Evolutionary conservation across 2,329 filamentous ascomycete genomes (phyloP).

Genomic region (Hymenoscyphus infarciens): DNA sequence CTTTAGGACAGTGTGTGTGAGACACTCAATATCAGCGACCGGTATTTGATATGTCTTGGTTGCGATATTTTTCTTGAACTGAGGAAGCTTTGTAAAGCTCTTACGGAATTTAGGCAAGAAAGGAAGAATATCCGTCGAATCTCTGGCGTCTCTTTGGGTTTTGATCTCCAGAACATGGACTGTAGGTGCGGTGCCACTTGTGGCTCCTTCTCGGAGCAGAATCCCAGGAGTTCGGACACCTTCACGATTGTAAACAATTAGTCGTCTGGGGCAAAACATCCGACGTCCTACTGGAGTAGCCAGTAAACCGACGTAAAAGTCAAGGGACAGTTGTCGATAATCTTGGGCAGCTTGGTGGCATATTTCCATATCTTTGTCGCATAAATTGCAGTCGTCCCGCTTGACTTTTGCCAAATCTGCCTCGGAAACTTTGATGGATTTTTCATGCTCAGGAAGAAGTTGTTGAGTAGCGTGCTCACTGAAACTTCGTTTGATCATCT

Average conservation of each 20-base stretch:
- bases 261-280: constrained; percentile 69
- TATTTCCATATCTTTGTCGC: constrained; percentile 72
- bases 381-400: constrained; percentile 76
- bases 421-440: constrained; percentile 87
- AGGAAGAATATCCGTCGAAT: constrained; percentile 81
- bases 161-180: constrained; percentile 78
- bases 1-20: constrained; percentile 66
- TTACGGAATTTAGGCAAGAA: constrained; percentile 70
- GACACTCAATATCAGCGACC: constrained; percentile 75
- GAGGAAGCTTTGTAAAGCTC: constrained; percentile 64
- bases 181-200: constrained; percentile 59
- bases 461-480: constrained; percentile 97
- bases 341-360: constrained; percentile 82
- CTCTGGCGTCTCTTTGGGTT: constrained; percentile 62
- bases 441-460: constrained; percentile 89
- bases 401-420: constrained; percentile 89
- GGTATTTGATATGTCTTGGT: constrained; percentile 67
- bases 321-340: constrained; percentile 73
- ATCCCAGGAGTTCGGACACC: constrained; percentile 80
- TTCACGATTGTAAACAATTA: constrained; percentile 83
- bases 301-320: constrained; percentile 73
- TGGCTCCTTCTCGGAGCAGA: constrained; percentile 71
- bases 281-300: constrained; percentile 78
- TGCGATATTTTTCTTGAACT: constrained; percentile 62
- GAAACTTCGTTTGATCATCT: constrained; percentile 99